Base-by-base conservation (phyloP, 108 stramenopile genomes). In the Cyclostephanos tholiformis region DNA sequence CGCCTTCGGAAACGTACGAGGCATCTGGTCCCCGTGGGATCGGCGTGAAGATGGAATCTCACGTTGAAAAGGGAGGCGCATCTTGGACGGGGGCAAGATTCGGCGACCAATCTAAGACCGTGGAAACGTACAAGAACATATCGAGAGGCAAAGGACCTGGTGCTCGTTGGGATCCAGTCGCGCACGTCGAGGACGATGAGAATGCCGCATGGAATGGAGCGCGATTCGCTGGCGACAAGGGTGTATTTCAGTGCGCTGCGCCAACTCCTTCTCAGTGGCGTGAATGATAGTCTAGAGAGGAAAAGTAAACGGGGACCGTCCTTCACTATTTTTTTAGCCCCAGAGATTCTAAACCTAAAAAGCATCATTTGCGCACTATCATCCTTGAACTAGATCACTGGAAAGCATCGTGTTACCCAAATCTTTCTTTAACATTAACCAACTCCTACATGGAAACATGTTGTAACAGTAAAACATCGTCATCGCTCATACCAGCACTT, bases 51-150 rank as follows among this genome's bases (percentile, higher is more conserved):
- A 72, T 72, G 71, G 71, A 72, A 63, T 25, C 58, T 16, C 71
- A 72, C 44, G 20, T 72, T 19, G 71, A 72, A 14, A 50, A 48
- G 49, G 71, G 71, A 48, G 71, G 71, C 6, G 43, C 71, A 22
- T 68, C 67, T 0, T 76, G 75, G 75, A 76, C 75, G 8, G 75
- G 75, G 17, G 75, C 75, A 16, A 23, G 75, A 27, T 69, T 76
- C 22, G 75, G 75, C 0, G 75, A 76, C 32, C 67, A 63, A 10
- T 19, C 60, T 1, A 60, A 60, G 57, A 19, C 46, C 9, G 26
- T 61, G 36, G n/a, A 50, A 14, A 9, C 61, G 13, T 72, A 72
- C 48, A 72, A n/a, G n/a, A 30, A 25, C 60, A 71, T 61, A 38
- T 50, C 71, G 7, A 41, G 61, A 25, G 59, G 48, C 0, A 71